phyloP scores from a whole-genome alignment of 2,329 filamentous ascomycete species.

The Colletotrichum sp. region DNA sequence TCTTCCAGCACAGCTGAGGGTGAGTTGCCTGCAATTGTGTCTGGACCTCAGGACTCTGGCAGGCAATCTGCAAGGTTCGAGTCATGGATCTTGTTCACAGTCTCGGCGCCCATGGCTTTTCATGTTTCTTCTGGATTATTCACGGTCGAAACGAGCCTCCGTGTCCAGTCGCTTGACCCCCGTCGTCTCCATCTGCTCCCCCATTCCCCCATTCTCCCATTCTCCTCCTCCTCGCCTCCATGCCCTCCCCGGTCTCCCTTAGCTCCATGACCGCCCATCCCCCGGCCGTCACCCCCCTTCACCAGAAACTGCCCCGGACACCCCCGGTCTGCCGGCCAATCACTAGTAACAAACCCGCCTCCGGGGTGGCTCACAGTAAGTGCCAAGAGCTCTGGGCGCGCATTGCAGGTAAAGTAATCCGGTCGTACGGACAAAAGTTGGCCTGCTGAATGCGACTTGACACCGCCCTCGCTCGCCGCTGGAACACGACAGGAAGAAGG shows the following conservation, averaged over 20 bases:
- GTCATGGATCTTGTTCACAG: neutral
- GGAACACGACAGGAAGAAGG: neutral
- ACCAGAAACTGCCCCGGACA: neutral
- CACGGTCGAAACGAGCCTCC: neutral
- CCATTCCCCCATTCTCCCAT: neutral
- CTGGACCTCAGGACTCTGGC: neutral
- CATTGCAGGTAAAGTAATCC: neutral
- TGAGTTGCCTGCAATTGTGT: neutral
- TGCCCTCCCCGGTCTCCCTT: neutral
- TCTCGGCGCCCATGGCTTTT: neutral
- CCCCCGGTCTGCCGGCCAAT: constrained; percentile 3
- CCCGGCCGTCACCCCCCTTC: neutral
- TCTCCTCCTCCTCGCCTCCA: neutral
- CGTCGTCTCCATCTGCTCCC: neutral
- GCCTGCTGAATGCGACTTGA: neutral
- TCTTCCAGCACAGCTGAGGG: neutral
- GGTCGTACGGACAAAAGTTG: constrained; percentile 1
- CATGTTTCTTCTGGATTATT: neutral
- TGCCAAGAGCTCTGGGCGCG: constrained; percentile 15
- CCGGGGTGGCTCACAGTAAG: neutral
- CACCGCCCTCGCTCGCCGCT: neutral
- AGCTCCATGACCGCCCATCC: neutral
- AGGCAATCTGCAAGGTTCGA: neutral
- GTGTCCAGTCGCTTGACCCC: neutral
- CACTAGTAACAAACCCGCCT: neutral